Evolutionary conservation across 2,329 filamentous ascomycete species (phyloP).

Genomic region (Exophiala alcalophila): DNA sequence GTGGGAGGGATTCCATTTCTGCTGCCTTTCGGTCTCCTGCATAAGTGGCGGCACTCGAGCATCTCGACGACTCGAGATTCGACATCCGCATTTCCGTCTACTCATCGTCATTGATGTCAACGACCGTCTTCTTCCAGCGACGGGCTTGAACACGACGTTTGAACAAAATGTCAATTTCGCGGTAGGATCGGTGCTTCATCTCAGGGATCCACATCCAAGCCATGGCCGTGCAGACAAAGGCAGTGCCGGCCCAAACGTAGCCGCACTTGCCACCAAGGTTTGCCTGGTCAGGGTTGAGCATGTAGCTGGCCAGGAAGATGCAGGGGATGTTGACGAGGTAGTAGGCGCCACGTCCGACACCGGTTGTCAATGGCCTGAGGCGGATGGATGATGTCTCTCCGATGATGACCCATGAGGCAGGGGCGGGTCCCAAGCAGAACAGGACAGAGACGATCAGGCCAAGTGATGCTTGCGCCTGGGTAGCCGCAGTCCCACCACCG

Average conservation of each 20-base stretch:
- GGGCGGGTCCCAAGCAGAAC: conserved; percentile 61
- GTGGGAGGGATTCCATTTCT: neutral
- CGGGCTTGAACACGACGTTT: conserved; percentile 54
- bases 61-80: neutral
- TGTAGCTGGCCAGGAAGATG: conserved; percentile 54
- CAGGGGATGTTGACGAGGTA: conserved; percentile 65
- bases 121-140: conserved; percentile 45
- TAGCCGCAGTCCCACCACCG: conserved; percentile 40
- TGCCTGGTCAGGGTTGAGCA: conserved; percentile 41
- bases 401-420: conserved; percentile 65
- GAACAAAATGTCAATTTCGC: conserved; percentile 62
- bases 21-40: neutral
- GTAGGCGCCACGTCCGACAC: conserved; percentile 62
- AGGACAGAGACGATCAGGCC: conserved; percentile 65
- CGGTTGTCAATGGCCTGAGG: conserved; percentile 63
- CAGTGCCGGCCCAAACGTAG: conserved; percentile 60
- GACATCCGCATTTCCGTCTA: conserved; percentile 41
- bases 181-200: conserved; percentile 58
- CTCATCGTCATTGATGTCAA: conserved; percentile 62
- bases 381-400: conserved; percentile 65
- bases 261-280: conserved; percentile 56
- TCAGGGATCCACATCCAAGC: conserved; percentile 54
- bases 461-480: conserved; percentile 58
- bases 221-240: conserved; percentile 52
- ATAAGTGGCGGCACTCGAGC: neutral